Conservation (phyloP, 1,284 basidiomycete genomes). For the Microstroma glucosiphilum region DNA sequence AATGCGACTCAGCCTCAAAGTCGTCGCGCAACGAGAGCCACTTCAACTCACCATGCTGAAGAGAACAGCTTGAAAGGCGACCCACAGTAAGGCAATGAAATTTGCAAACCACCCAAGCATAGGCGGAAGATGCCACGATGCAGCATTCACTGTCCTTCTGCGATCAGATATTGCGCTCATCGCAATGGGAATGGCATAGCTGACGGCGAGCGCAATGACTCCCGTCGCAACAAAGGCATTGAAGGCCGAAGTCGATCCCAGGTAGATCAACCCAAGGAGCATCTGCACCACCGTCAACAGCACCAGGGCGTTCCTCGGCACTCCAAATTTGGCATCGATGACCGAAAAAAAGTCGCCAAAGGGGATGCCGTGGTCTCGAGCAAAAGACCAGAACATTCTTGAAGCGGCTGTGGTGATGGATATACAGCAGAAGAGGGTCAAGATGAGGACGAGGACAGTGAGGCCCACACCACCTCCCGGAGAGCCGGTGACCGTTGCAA, state of each 20-base stretch:
- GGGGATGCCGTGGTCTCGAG: constrained; percentile 16
- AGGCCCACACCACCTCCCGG: constrained; percentile 17
- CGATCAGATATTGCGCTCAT: constrained; percentile 9
- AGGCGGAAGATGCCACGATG: constrained; percentile 5
- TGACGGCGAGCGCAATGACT: constrained; percentile 14
- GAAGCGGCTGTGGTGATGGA: constrained; percentile 16
- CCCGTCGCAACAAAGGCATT: constrained; percentile 17
- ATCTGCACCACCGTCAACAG: constrained; percentile 18
- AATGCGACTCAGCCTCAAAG: too few relatives aligned
- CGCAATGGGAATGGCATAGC: constrained; percentile 14
- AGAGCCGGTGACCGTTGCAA: constrained; percentile 12
- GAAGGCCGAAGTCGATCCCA: constrained; percentile 15
- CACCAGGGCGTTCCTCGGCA: constrained; percentile 9
- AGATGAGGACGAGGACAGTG: constrained; percentile 13
- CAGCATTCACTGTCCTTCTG: constrained; percentile 7
- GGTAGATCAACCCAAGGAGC: constrained; percentile 16
- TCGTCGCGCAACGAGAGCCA: too few relatives aligned
- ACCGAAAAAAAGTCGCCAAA: neutral
- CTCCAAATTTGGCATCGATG: constrained; percentile 10
- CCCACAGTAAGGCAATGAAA: constrained; percentile 9
- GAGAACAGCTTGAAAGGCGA: constrained; percentile 15
- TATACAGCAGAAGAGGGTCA: constrained; percentile 17
- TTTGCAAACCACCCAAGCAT: constrained; percentile 13
- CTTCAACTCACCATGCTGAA: constrained; percentile 14
- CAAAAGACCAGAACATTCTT: constrained; percentile 13